phyloP scores from a whole-genome alignment of 306 rosid species.

The Erythrophleum fordii region DNA sequence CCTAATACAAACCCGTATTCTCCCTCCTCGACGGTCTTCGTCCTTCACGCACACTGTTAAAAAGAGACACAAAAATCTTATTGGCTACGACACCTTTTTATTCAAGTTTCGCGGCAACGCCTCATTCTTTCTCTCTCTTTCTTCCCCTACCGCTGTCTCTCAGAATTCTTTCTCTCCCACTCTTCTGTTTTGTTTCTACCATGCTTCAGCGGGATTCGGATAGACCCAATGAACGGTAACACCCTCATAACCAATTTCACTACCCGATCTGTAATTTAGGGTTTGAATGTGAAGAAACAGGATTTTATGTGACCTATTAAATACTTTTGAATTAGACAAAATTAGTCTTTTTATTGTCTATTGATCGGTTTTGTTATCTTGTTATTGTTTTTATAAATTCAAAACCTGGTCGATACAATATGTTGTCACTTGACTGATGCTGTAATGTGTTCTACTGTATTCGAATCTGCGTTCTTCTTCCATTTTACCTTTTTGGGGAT shows the following conservation, averaged over 20 bases:
- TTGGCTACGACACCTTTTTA: slow-evolving; percentile 36
- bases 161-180: slow-evolving; percentile 7
- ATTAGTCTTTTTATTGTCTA: background rate
- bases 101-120: slow-evolving; percentile 83
- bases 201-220: slow-evolving; percentile 22
- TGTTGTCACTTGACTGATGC: slow-evolving; percentile 6
- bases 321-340: background rate
- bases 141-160: slow-evolving; percentile 28
- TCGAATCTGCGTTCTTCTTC: background rate
- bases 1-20: slow-evolving; percentile 31
- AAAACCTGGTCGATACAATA: background rate
- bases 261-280: slow-evolving; percentile 54
- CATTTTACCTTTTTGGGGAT: background rate
- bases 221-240: slow-evolving; percentile 53
- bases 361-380: slow-evolving; percentile 1
- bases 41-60: slow-evolving; percentile 32
- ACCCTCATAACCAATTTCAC: slow-evolving; percentile 4
- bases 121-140: slow-evolving; percentile 13
- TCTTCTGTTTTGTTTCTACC: slow-evolving; percentile 27
- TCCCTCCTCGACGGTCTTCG: slow-evolving; percentile 52
- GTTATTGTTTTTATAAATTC: slow-evolving; percentile 2
- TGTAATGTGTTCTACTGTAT: slow-evolving; percentile 7
- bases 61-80: slow-evolving; percentile 4
- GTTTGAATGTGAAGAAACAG: slow-evolving; percentile 31
- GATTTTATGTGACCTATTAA: slow-evolving; percentile 18